phyloP scores from a whole-genome alignment of 2,329 filamentous ascomycete genomes.

The Beauveria medogensis region DNA sequence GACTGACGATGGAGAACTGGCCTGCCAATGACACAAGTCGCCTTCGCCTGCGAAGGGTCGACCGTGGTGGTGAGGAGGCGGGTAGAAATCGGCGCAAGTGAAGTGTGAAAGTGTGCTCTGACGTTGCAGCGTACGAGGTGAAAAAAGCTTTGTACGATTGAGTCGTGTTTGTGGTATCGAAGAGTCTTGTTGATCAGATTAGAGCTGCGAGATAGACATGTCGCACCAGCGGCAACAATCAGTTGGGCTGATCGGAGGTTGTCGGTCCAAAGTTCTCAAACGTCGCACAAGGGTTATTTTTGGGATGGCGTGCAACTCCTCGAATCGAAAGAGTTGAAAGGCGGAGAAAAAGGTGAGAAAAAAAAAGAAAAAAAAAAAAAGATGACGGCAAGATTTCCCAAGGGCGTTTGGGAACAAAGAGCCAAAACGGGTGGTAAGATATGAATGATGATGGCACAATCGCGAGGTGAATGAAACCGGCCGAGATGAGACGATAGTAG shows the following conservation, averaged over 20 bases:
- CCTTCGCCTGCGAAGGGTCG: slow-evolving; percentile 11
- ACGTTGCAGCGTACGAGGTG: background rate
- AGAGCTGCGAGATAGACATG: background rate
- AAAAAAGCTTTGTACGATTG: slow-evolving; percentile 12
- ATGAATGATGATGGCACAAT: background rate
- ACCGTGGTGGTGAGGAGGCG: background rate
- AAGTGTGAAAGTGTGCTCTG: background rate
- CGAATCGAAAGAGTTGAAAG: background rate
- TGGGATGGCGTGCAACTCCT: background rate
- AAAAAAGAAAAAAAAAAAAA: background rate
- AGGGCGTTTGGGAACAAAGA: background rate
- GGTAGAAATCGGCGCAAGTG: background rate
- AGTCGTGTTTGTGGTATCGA: slow-evolving; percentile 2
- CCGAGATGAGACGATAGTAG: background rate
- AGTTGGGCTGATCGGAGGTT: background rate
- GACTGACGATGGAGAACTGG: slow-evolving; percentile 19
- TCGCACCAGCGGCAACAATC: background rate
- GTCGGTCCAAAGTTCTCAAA: background rate
- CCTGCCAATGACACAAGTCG: slow-evolving; percentile 35
- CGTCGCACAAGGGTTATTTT: background rate
- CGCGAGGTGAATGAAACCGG: background rate
- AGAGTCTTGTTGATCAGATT: background rate
- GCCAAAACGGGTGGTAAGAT: background rate
- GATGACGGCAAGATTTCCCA: background rate
- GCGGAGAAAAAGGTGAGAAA: background rate